Evolutionary conservation across 2,329 filamentous ascomycete species (phyloP), one percentile per base, ranked within the genome.

Genomic region (Pyrenophora tritici-repentis): DNA sequence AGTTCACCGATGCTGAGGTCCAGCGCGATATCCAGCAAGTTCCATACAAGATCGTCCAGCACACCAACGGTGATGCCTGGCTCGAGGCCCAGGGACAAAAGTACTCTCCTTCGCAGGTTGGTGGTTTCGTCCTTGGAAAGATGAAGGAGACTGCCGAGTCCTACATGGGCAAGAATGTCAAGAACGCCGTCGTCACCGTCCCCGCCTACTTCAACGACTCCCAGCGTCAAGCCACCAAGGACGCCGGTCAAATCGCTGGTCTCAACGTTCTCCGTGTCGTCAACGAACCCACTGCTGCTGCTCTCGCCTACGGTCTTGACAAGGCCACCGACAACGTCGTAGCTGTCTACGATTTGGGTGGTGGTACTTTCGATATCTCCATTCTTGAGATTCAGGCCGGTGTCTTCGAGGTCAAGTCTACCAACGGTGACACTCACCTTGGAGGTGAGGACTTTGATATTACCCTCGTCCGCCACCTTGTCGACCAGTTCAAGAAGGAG

Each of bases 401-500:
- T 77, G 92, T 97, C 49, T 97, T 97, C 76, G 93, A 97, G 83
- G 93, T 97, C 78, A 97, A 97, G 86, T 96, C 93, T 14, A 97
- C 93, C 81, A 96, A 96, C 78, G 93, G 93, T 86, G 93, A 97
- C 76, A 97, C 93, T 62, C 93, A 97, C 78, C 86, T 97, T 67
- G 93, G 93, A 86, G 93, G 93, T 81, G 93, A 97, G 78, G 93
- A 97, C 78, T 97, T 97, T 73, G 93, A 97, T 74, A 97, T 96
- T 73, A 86, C 85, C 71, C 87, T 97, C 51, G 93, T 97, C 73
- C 91, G 91, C 73, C 88, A 96, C 83, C 83, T 97, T 53, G 91
- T 97, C 61, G 83, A 91, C 76, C 87, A 95, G 73, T 97, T 97
- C 85, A 97, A 97, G 89, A 93, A 91, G 80, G 90, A 96, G 66